Conservation (phyloP, 257 asterid genomes). For the Solanum tarijense region DNA sequence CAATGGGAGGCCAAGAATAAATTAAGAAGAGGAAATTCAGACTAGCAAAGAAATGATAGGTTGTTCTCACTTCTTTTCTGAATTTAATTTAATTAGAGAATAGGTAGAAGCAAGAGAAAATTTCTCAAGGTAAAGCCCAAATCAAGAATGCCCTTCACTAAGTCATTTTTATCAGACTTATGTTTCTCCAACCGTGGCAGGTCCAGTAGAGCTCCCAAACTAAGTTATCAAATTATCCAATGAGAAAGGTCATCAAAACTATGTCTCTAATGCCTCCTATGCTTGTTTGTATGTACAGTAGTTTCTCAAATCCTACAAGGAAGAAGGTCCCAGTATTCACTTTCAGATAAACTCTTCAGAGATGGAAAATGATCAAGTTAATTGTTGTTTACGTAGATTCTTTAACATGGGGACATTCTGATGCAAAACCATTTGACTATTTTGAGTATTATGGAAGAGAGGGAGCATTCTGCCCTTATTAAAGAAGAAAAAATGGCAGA, state of each 20-base stretch:
- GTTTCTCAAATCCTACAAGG: not conserved
- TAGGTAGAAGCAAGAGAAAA: not conserved
- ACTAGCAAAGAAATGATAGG: not conserved
- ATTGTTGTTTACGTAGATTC: not conserved
- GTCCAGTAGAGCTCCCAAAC: not conserved
- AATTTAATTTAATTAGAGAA: too few relatives aligned
- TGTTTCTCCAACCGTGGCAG: not conserved
- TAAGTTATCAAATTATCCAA: not conserved
- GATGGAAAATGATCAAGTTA: not conserved
- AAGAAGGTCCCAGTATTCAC: not conserved
- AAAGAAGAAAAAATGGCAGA: not conserved
- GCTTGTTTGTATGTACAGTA: not conserved
- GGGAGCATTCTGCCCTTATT: not conserved
- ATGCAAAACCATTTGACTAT: not conserved
- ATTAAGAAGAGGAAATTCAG: not conserved
- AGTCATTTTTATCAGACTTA: not conserved
- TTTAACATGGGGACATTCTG: not conserved
- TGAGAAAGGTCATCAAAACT: not conserved
- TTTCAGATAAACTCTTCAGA: not conserved
- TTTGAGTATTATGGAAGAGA: not conserved
- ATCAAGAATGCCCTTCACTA: not conserved
- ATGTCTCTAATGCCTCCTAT: not conserved
- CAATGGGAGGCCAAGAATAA: not conserved
- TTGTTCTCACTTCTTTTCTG: too few relatives aligned
- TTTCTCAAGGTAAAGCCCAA: not conserved